phyloP scores from a whole-genome alignment of 768 basidiomycete genomes.

The Lactifluus piperatus region DNA sequence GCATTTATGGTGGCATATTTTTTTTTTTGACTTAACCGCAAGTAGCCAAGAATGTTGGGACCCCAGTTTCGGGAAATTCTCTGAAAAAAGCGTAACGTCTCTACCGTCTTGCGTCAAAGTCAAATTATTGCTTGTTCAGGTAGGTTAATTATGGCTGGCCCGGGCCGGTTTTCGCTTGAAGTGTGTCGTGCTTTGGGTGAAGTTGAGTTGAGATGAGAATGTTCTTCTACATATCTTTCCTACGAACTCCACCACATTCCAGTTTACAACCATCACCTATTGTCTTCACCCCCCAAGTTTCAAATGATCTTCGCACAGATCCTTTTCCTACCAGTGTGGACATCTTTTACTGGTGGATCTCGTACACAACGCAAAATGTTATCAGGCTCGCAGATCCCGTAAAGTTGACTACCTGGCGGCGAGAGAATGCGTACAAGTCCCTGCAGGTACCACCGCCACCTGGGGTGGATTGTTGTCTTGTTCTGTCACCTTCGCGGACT shows the following conservation, averaged over 20 bases:
- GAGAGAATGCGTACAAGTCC: conserved; percentile 63
- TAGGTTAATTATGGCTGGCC: no score
- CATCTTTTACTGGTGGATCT: conserved; percentile 63
- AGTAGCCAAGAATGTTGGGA: conserved; percentile 7
- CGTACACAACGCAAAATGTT: conserved; percentile 10
- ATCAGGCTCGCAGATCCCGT: conserved; percentile 32
- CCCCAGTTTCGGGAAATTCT: conserved; percentile 18
- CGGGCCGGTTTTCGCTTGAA: neutral
- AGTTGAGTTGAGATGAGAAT: conserved; percentile 29
- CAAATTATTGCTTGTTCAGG: no score
- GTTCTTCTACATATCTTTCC: conserved; percentile 87
- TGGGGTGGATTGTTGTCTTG: conserved; percentile 47
- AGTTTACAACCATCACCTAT: conserved; percentile 36
- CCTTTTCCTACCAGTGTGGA: conserved; percentile 43
- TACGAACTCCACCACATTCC: conserved; percentile 71
- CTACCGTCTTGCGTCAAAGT: no score
- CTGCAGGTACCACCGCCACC: conserved; percentile 65
- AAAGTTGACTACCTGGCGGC: conserved; percentile 72
- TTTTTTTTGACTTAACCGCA: conserved; percentile 27
- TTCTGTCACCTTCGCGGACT: conserved; percentile 38
- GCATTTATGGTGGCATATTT: conserved; percentile 46
- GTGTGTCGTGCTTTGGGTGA: no score
- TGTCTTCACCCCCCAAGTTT: conserved; percentile 72
- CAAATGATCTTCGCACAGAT: conserved; percentile 87
- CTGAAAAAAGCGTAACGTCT: no score